Conservation (phyloP, 2,329 filamentous ascomycete species). For the Hirsutella rhossiliensis region DNA sequence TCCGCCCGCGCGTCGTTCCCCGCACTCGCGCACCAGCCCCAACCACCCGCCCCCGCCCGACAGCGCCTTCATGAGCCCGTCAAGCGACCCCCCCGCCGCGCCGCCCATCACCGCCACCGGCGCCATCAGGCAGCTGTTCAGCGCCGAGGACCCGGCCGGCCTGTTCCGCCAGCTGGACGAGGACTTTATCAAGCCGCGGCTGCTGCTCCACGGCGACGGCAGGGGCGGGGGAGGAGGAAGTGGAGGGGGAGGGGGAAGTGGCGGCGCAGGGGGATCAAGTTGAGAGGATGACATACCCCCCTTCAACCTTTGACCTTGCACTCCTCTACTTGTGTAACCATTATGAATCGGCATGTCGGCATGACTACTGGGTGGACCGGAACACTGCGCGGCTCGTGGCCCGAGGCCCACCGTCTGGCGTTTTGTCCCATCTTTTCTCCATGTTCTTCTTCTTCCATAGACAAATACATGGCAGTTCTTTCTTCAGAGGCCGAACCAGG, state of each 20-base stretch:
- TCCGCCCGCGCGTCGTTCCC: conserved; percentile 39
- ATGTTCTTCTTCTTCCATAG: not conserved
- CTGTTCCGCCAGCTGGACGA: conserved; percentile 91
- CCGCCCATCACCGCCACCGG: conserved; percentile 56
- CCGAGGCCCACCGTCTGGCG: not conserved
- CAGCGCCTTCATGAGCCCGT: conserved; percentile 17
- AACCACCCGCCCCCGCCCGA: conserved; percentile 12
- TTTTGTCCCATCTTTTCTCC: not conserved
- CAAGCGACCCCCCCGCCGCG: conserved; percentile 15
- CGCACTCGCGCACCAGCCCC: conserved; percentile 17
- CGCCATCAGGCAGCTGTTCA: conserved; percentile 70
- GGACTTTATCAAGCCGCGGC: conserved; percentile 85
- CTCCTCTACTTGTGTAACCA: not conserved
- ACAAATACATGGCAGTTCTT: no score
- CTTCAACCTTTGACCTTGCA: not conserved
- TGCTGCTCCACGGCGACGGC: conserved; percentile 60
- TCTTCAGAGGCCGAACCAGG: no score
- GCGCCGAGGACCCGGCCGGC: conserved; percentile 76
- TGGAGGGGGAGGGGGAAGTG: conserved; percentile 12
- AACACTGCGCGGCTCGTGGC: not conserved
- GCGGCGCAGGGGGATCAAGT: not conserved
- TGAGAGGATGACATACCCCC: not conserved
- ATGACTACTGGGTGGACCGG: not conserved
- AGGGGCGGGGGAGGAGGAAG: conserved; percentile 15
- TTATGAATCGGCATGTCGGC: not conserved